Evolutionary conservation across 75 land plant species (phyloP), one percentile per base, ranked within the genome.

Genomic region (Pinus albicaulis): DNA sequence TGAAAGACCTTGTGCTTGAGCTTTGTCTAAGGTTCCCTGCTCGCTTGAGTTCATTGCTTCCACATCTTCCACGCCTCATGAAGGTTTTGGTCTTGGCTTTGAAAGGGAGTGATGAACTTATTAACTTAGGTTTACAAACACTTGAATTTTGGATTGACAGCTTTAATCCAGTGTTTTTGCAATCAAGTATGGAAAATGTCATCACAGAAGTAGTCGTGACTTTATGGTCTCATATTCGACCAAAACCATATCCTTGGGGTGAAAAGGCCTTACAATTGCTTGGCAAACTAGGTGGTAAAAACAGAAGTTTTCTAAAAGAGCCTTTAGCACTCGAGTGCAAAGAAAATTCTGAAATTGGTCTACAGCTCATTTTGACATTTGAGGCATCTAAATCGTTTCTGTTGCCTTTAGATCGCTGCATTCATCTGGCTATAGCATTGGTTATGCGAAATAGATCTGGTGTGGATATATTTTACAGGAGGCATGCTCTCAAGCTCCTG

Each of bases 71-170:
- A 56, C 85, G 98, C 16, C 83, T 98, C 5, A 98, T 98, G 99
- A 98, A 90, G 78, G 96, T 98, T 77, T 86, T 98, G 28, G 98
- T 95, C 66, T 76, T 93, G 74, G 93, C 94, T 73, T 86, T 98
- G 23, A 95, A 92, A 71, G 98, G 98, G 59, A 93, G 80, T 82
- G 96, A 98, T 80, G 99, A 98, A 11, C 94, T 98, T 26, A 89
- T 95, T 19, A 81, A 82, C 62, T 77, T 98, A 69, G 98, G 96
- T 28, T 83, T 95, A 26, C 82, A 96, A 64, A 98, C 99, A 44
- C 91, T 98, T 60, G 99, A 98, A 66, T 93, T 87, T 68, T 98
- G 99, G 99, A 93, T 98, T 69, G 98, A 98, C 76, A 98, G 99
- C 73, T 77, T 98, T 20, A 98, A 95, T 82, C 99, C 99, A 73